Evolutionary conservation across 2,329 filamentous ascomycete genomes (phyloP).

Genomic region (Penicillium janthinellum): DNA sequence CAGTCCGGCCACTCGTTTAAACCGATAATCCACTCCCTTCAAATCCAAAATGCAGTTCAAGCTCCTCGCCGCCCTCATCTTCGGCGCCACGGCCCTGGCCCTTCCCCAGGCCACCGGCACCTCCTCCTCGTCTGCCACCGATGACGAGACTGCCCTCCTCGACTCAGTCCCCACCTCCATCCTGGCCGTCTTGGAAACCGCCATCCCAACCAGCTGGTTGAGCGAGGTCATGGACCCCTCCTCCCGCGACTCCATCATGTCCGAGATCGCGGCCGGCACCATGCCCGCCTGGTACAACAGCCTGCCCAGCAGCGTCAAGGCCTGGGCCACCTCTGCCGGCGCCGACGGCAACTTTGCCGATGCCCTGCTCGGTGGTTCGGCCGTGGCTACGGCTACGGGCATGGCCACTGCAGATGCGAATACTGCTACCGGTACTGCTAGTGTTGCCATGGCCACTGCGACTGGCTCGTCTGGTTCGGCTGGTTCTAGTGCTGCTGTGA

Average conservation of each 20-base stretch:
- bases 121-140: background rate
- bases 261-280: conserved; percentile 23
- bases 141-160: conserved; percentile 5
- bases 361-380: background rate
- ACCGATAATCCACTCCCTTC: background rate
- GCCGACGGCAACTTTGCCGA: background rate
- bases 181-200: conserved; percentile 29
- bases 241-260: conserved; percentile 17
- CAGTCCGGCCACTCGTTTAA: background rate
- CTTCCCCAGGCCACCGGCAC: conserved; percentile 13
- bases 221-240: conserved; percentile 20
- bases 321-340: conserved; percentile 21
- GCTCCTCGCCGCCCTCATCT: conserved; percentile 23
- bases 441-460: conserved; percentile 1
- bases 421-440: conserved; percentile 1
- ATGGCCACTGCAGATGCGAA: background rate
- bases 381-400: background rate
- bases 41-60: conserved; percentile 30
- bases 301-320: conserved; percentile 29
- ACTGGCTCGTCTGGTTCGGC: background rate
- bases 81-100: conserved; percentile 27
- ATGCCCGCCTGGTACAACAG: conserved; percentile 31
- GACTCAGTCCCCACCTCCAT: conserved; percentile 23
- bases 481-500: conserved; percentile 2
- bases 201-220: conserved; percentile 26